Evolutionary conservation across 108 stramenopile species (phyloP).

Genomic region (Tribonema minus): DNA sequence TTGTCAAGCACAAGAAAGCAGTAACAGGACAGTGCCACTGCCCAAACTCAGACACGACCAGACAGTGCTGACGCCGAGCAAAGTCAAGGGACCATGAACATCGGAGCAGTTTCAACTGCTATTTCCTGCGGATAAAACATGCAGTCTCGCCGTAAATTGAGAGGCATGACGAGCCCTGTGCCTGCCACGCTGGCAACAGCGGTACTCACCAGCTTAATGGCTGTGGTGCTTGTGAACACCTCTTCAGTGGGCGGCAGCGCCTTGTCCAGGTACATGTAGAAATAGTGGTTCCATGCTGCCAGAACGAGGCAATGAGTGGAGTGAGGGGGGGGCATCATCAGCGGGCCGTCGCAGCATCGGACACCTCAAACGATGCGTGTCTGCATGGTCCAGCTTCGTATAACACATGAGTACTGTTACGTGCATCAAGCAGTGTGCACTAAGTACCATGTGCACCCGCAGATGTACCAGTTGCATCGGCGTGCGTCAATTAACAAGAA

Average conservation of each 20-base stretch:
- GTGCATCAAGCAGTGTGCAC: too few species aligned
- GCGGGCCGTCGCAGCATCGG: not conserved
- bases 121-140: not conserved
- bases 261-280: slow-evolving; percentile 74
- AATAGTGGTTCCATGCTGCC: slow-evolving; percentile 73
- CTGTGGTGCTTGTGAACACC: slow-evolving; percentile 75
- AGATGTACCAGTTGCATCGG: not conserved
- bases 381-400: too few species aligned
- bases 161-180: not conserved
- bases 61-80: too few species aligned
- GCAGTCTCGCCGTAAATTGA: not conserved
- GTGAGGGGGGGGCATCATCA: not conserved
- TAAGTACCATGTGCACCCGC: not conserved
- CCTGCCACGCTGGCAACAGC: not conserved
- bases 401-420: not conserved
- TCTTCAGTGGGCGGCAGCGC: slow-evolving; percentile 80
- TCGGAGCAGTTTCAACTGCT: too few species aligned
- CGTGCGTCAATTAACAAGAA: too few species aligned
- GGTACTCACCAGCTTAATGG: slow-evolving; percentile 65
- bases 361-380: not conserved
- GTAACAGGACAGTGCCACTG: too few species aligned
- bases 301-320: not conserved
- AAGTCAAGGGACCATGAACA: too few species aligned
- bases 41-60: too few species aligned
- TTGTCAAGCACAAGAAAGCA: too few species aligned